Conservation (phyloP, 495 filamentous ascomycete genomes). For the Lindgomyces ingoldianus region DNA sequence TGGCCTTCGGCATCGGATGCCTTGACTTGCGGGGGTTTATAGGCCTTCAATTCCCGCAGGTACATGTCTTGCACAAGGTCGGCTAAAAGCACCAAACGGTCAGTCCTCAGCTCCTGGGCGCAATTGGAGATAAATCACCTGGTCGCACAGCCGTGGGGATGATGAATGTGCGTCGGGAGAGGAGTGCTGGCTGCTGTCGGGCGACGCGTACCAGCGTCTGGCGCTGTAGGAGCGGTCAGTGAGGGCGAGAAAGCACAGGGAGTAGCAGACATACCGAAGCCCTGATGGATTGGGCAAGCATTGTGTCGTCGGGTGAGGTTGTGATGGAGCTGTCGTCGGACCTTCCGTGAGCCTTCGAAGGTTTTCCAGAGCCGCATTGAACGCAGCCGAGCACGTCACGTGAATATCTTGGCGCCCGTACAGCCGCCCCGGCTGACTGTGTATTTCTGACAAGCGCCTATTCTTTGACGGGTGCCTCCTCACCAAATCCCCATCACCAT, state of each 20-base stretch:
- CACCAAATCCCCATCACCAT: slow-evolving; percentile 17
- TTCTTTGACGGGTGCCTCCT: too few species aligned
- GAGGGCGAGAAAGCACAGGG: neutral
- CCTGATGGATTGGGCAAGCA: slow-evolving; percentile 49
- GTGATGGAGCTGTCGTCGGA: slow-evolving; percentile 31
- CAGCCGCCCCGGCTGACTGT: neutral
- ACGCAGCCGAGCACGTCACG: neutral
- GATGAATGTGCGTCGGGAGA: slow-evolving; percentile 79
- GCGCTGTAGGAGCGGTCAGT: slow-evolving; percentile 60
- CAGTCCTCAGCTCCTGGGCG: slow-evolving; percentile 6
- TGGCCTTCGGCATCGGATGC: slow-evolving; percentile 82
- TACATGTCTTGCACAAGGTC: slow-evolving; percentile 97
- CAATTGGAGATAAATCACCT: slow-evolving; percentile 56
- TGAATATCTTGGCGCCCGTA: neutral
- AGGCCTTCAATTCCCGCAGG: slow-evolving; percentile 87
- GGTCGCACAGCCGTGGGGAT: slow-evolving; percentile 69
- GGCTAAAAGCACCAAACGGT: slow-evolving; percentile 55
- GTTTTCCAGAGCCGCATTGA: slow-evolving; percentile 14
- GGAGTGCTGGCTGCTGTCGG: slow-evolving; percentile 63
- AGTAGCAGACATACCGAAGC: slow-evolving; percentile 42
- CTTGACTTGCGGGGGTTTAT: slow-evolving; percentile 85
- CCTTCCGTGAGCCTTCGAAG: slow-evolving; percentile 17
- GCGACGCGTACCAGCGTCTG: slow-evolving; percentile 75
- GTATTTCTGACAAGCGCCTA: too few species aligned
- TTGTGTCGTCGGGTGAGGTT: slow-evolving; percentile 29